Conservation (phyloP, 2,329 filamentous ascomycete species). For the Cryphonectria parasitica region DNA sequence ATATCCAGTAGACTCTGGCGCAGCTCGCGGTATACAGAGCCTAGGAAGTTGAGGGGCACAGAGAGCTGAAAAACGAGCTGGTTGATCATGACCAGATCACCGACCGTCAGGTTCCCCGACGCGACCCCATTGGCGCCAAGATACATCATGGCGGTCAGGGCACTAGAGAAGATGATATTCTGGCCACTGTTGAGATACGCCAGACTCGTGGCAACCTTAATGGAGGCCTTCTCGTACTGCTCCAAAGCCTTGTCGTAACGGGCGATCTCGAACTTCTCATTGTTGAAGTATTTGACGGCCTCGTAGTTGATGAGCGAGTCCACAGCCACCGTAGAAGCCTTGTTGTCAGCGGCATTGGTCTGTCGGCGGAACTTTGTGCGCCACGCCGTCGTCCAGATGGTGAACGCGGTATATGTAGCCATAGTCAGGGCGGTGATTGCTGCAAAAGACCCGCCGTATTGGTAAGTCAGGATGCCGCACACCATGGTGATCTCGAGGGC, state of each 20-base stretch:
- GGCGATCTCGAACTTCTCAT: slow-evolving; percentile 90
- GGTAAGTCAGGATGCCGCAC: slow-evolving; percentile 93
- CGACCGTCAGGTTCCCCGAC: slow-evolving; percentile 79
- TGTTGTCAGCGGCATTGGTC: slow-evolving; percentile 95
- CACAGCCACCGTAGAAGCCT: slow-evolving; percentile 90
- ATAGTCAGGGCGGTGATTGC: slow-evolving; percentile 89
- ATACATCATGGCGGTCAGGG: slow-evolving; percentile 97
- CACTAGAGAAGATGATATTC: slow-evolving; percentile 94
- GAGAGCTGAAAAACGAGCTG: slow-evolving; percentile 98
- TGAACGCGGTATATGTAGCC: slow-evolving; percentile 94
- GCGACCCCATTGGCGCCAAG: slow-evolving; percentile 90
- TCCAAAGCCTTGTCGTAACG: slow-evolving; percentile 87
- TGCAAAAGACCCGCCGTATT: slow-evolving; percentile 91
- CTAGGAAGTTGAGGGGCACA: slow-evolving; percentile 94
- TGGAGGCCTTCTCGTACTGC: slow-evolving; percentile 89
- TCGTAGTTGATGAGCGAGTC: slow-evolving; percentile 99
- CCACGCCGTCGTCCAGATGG: slow-evolving; percentile 95
- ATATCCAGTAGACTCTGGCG: slow-evolving; percentile 95
- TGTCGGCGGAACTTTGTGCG: slow-evolving; percentile 94
- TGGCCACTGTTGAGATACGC: slow-evolving; percentile 93
- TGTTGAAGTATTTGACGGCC: slow-evolving; percentile 99
- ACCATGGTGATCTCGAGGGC: slow-evolving; percentile 93
- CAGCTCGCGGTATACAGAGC: slow-evolving; percentile 96
- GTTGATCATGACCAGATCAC: slow-evolving; percentile 98
- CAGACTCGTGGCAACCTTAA: slow-evolving; percentile 94